Conservation (phyloP, 768 basidiomycete species). For the Tricholoma terreum region DNA sequence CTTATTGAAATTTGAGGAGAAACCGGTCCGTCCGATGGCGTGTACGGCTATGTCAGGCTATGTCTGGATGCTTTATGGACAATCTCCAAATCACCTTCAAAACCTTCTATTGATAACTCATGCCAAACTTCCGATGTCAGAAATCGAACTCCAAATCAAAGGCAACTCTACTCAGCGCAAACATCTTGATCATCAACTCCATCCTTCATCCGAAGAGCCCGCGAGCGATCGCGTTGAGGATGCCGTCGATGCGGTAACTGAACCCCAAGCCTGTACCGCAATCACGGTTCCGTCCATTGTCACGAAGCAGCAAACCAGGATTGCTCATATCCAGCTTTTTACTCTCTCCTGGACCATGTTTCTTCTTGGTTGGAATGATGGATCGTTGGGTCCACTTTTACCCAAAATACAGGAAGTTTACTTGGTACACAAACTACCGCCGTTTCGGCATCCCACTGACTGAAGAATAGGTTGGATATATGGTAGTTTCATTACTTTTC, state of each 20-base stretch:
- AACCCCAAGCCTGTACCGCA: neutral
- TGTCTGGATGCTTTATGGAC: no score
- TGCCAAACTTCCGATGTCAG: neutral
- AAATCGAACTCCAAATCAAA: neutral
- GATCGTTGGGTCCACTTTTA: constrained; percentile 68
- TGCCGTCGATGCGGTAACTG: neutral
- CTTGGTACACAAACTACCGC: constrained; percentile 41
- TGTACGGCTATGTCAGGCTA: no score
- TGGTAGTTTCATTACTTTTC: neutral
- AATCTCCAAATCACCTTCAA: no score
- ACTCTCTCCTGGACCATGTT: constrained; percentile 56
- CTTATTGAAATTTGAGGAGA: no score
- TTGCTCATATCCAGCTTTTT: constrained; percentile 44
- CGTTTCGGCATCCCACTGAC: neutral
- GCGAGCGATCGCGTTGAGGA: neutral
- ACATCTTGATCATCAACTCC: neutral
- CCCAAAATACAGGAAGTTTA: constrained; percentile 65
- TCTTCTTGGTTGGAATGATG: constrained; percentile 77
- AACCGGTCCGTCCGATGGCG: no score
- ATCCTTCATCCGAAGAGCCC: neutral
- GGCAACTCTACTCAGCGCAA: neutral
- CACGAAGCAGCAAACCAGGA: constrained; percentile 20
- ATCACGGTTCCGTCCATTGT: neutral
- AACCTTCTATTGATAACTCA: neutral
- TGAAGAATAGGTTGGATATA: constrained; percentile 30